Evolutionary conservation across 768 basidiomycete species (phyloP), one percentile per base, ranked within the genome.

Genomic region (Tricholomella constricta): DNA sequence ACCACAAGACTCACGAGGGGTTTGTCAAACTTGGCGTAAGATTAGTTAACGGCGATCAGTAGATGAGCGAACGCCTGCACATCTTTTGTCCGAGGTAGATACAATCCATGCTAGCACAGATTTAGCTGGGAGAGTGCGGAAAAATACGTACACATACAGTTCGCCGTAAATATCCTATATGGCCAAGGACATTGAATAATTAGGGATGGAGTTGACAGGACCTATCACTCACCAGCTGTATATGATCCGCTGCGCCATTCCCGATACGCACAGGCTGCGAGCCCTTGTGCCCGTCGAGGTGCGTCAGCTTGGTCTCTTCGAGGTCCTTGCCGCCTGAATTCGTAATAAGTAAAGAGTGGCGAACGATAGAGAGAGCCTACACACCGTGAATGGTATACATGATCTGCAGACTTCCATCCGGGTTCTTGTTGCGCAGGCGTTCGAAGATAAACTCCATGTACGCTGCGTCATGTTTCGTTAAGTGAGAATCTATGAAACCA

Each of bases 141-240:
- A 23, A 43, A 46, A 44, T 27, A 6, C 51, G 51, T 38, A 37
- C 35, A 23, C 81, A 60, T 67, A 91, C 91, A 94, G 69, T 72
- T 97, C 95, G 27, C 96, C 96, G 59, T 98, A 98, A 50, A 99
- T 98, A 67, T 99, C 96, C 92, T 94, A 56, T n/a, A n/a, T 1
- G 17, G 10, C 43, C n/a, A 36, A 27, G 51, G 38, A 35, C 6
- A 12, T 34, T 12, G 29, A 7, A 17, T 22, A 47, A n/a, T 52
- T 42, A 47, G 26, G n/a, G 45, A 25, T 34, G 57, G 20, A 1
- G 6, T 31, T 25, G 47, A 38, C 11, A 32, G 8, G 2, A 15
- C 34, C 52, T 26, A 23, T 50, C 2, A 35, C 45, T 20, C n/a
- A 54, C 47, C 19, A 48, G 15, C 73, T 58, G 2, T 31, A 43